Percentiles rank a stretch among this genome's conserved stretches.
Evolutionary conservation across 805 yeast species (phyloP).

Genomic region (Pichia eremophila): DNA sequence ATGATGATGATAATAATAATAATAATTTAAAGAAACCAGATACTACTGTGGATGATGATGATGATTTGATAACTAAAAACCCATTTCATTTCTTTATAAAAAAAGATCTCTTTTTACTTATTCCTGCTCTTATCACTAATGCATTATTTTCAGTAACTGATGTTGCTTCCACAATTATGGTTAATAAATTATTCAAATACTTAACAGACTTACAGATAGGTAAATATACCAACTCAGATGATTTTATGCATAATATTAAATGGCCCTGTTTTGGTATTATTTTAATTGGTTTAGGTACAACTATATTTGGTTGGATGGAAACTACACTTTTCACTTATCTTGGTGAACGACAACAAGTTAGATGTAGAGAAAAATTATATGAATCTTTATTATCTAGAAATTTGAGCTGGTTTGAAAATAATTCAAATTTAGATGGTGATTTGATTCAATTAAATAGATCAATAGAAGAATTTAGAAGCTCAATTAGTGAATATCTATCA

Average conservation of each 20-base stretch:
- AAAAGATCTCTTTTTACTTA: constrained; percentile 17
- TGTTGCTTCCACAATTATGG: constrained; percentile 51
- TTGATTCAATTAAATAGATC: constrained; percentile 60
- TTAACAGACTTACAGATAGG: constrained; percentile 29
- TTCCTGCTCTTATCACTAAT: constrained; percentile 24
- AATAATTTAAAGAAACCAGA: too few relatives aligned
- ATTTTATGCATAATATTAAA: constrained; percentile 31
- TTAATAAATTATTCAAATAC: constrained; percentile 53
- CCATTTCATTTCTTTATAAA: constrained; percentile 20
- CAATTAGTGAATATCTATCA: constrained; percentile 60
- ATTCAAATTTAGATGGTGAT: constrained; percentile 51
- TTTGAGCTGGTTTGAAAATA: constrained; percentile 55
- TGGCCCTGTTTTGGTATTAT: constrained; percentile 29
- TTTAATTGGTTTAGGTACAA: constrained; percentile 37
- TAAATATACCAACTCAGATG: constrained; percentile 16
- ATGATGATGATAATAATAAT: background rate
- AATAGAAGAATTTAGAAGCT: constrained; percentile 61
- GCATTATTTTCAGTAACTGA: constrained; percentile 46
- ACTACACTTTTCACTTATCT: constrained; percentile 53
- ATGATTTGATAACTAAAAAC: constrained; percentile 1
- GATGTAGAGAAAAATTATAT: constrained; percentile 43
- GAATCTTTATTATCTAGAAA: constrained; percentile 36
- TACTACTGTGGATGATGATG: background rate
- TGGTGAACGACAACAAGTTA: constrained; percentile 61
- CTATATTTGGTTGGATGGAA: constrained; percentile 42